Evolutionary conservation across 202 grass and related monocot genomes (phyloP).

Genomic region (Saccharum hybrid): DNA sequence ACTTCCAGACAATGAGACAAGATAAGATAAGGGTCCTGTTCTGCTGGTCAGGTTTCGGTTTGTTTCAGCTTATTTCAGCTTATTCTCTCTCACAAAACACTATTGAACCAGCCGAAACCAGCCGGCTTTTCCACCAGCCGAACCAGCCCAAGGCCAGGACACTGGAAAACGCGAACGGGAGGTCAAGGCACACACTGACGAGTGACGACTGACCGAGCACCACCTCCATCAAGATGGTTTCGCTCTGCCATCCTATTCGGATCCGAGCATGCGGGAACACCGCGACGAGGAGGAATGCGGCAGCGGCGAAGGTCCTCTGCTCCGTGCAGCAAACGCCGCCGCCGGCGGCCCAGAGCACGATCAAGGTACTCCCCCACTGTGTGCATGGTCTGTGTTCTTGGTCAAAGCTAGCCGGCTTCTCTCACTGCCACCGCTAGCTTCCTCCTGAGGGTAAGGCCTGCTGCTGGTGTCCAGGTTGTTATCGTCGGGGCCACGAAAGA

Average conservation of each 20-base stretch:
- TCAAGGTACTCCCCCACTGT: conserved; percentile 58
- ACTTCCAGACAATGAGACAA: neutral
- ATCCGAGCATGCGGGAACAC: conserved; percentile 26
- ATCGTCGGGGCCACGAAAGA: conserved; percentile 75
- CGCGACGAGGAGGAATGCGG: conserved; percentile 19
- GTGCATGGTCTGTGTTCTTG: neutral
- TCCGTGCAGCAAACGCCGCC: conserved; percentile 24
- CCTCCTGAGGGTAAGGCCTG: conserved; percentile 8
- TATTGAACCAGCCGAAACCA: too few relatives aligned
- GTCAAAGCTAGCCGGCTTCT: neutral
- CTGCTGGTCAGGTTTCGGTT: too few relatives aligned
- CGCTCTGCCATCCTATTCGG: conserved; percentile 42
- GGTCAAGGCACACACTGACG: neutral
- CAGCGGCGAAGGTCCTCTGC: conserved; percentile 44
- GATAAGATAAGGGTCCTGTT: conserved; percentile 49
- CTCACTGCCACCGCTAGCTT: neutral
- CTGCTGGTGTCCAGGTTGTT: conserved; percentile 51
- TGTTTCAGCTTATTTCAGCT: too few relatives aligned
- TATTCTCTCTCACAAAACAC: too few relatives aligned
- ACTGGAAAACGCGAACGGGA: neutral
- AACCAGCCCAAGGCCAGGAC: too few relatives aligned
- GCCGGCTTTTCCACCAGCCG: too few relatives aligned
- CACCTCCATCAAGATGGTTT: conserved; percentile 37
- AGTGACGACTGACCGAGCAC: conserved; percentile 7
- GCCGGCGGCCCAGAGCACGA: conserved; percentile 60